Evolutionary conservation across 2,329 filamentous ascomycete species (phyloP).

Genomic region (Neopestalotiopsis rosae): DNA sequence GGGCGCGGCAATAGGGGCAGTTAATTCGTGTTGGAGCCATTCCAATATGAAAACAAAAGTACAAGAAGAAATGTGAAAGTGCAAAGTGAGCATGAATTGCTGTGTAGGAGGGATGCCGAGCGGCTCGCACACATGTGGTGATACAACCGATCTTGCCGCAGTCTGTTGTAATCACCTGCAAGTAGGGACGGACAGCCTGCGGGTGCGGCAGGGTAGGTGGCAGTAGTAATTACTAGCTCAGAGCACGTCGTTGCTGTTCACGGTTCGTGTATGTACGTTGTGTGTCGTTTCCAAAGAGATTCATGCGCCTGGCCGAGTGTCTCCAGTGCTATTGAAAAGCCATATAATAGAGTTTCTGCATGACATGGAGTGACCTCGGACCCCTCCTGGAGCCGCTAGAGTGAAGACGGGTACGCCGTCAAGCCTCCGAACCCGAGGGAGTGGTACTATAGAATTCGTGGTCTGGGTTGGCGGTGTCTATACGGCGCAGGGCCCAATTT

Average conservation of each 20-base stretch:
- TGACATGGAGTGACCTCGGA: not conserved
- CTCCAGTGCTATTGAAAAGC: not conserved
- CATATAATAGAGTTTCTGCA: slow-evolving; percentile 2
- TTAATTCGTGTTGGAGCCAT: too few species aligned
- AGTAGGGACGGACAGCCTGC: not conserved
- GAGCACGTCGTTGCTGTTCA: not conserved
- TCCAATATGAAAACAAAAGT: not conserved
- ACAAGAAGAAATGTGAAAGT: not conserved
- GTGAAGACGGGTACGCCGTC: not conserved
- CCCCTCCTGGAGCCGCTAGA: not conserved
- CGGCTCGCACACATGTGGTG: slow-evolving; percentile 10
- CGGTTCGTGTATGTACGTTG: not conserved
- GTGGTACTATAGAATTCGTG: not conserved
- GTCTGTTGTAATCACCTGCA: slow-evolving; percentile 8
- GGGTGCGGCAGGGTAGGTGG: not conserved
- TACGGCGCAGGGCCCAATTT: not conserved
- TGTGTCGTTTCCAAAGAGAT: not conserved
- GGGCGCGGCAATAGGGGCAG: not conserved
- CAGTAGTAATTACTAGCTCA: not conserved
- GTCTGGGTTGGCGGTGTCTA: not conserved
- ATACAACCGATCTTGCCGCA: slow-evolving; percentile 13
- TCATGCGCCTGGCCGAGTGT: not conserved
- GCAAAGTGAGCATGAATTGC: not conserved
- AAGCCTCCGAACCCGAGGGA: not conserved
- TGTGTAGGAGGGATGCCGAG: not conserved